A percentile compares a stretch with the other conserved stretches of the same genome.
phyloP scores from a whole-genome alignment of 2,329 filamentous ascomycete genomes.

The Aspergillus clavatus region DNA sequence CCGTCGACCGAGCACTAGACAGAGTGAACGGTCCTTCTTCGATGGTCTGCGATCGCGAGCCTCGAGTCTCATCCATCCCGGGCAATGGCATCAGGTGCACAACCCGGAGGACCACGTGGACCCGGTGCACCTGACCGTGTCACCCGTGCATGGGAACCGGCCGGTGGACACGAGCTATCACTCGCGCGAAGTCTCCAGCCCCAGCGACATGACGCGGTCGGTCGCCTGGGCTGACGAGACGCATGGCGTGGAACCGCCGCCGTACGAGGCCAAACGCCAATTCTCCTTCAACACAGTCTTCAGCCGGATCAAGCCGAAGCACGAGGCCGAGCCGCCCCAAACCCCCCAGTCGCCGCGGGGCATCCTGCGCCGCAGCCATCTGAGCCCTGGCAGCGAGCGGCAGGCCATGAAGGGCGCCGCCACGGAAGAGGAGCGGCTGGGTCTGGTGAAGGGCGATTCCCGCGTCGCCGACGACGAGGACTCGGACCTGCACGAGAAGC shows the following conservation, averaged over 20 bases:
- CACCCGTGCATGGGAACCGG: constrained; percentile 47
- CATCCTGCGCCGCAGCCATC: constrained; percentile 42
- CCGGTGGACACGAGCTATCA: constrained; percentile 39
- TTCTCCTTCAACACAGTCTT: constrained; percentile 94
- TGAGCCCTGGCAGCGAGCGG: constrained; percentile 10
- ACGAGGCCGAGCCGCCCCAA: constrained; percentile 18
- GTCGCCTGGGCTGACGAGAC: constrained; percentile 33
- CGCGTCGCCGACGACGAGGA: constrained; percentile 15
- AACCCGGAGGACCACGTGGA: constrained; percentile 47
- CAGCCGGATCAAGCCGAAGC: constrained; percentile 41
- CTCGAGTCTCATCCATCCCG: constrained; percentile 32
- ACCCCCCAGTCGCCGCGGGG: constrained; percentile 29
- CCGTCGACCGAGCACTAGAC: constrained; percentile 24
- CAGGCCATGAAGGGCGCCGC: constrained; percentile 49
- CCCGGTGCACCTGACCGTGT: constrained; percentile 60
- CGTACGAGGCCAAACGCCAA: constrained; percentile 63
- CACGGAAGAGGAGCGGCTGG: constrained; percentile 78
- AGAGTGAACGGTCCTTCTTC: constrained; percentile 34
- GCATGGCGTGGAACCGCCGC: constrained; percentile 23
- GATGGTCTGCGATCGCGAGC: constrained; percentile 36
- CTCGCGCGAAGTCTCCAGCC: constrained; percentile 26
- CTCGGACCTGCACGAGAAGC: constrained; percentile 25
- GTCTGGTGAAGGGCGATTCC: constrained; percentile 73
- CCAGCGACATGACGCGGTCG: constrained; percentile 38
- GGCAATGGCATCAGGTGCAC: constrained; percentile 32